Percentiles rank a stretch among this genome's conserved stretches.
Conservation (phyloP, 129 eudicot genomes). For the Pittosporum tobira region DNA sequence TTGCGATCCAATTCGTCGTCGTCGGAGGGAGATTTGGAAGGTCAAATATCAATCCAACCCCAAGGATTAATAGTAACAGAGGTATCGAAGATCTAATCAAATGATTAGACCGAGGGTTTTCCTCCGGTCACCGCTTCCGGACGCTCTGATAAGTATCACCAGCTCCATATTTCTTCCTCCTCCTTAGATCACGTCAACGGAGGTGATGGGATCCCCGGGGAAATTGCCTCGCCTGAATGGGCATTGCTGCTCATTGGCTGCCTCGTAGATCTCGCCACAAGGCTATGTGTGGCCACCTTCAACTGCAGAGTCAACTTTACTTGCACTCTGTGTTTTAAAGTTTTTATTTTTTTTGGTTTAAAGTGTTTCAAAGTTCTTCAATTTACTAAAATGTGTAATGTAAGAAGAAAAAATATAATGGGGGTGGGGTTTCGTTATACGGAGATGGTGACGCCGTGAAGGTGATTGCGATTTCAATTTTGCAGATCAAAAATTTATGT, state of each 20-base stretch:
- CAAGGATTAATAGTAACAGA: conserved; percentile 16
- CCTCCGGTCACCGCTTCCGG: conserved; percentile 41
- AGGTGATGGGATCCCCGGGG: conserved; percentile 50
- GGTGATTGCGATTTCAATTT: too few relatives aligned
- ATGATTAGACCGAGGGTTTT: conserved; percentile 56
- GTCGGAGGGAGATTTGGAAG: conserved; percentile 51
- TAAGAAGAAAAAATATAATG: too few relatives aligned
- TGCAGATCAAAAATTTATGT: too few relatives aligned
- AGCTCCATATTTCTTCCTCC: conserved; percentile 15
- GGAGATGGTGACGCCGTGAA: too few relatives aligned
- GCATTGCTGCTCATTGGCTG: conserved; percentile 77
- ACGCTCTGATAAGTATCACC: conserved; percentile 29
- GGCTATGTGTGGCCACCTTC: conserved; percentile 74
- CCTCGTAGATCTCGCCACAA: conserved; percentile 81
- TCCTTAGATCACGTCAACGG: conserved; percentile 19
- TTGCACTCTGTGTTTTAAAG: too few relatives aligned
- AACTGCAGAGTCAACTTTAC: conserved; percentile 66
- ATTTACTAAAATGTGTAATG: too few relatives aligned
- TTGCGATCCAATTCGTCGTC: conserved; percentile 46
- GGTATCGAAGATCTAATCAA: conserved; percentile 44
- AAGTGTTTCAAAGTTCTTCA: too few relatives aligned
- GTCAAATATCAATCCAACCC: conserved; percentile 28
- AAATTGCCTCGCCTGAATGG: conserved; percentile 94
- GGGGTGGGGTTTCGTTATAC: too few relatives aligned
- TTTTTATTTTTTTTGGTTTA: too few relatives aligned